Conservation (phyloP, 768 basidiomycete genomes). For the Neoboletus brunneissimus region DNA sequence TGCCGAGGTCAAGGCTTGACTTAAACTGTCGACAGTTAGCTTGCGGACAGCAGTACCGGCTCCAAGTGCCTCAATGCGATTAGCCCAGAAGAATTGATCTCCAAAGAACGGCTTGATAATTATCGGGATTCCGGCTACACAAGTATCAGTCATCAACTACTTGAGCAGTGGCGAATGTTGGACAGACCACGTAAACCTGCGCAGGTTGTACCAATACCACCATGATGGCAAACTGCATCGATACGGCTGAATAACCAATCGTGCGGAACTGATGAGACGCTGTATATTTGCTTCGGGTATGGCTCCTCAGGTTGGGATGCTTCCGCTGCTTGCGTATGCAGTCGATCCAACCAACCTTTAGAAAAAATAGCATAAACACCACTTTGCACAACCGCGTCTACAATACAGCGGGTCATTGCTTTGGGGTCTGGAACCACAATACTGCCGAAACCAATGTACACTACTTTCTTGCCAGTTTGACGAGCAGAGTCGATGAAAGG, state of each 20-base stretch:
- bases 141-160: conserved; percentile 1
- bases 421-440: background rate
- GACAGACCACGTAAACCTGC: conserved; percentile 83
- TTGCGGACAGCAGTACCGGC: conserved; percentile 87
- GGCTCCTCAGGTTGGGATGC: conserved; percentile 51
- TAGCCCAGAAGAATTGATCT: conserved; percentile 97
- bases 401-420: background rate
- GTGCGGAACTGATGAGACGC: conserved; percentile 87
- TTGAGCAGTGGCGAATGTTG: background rate
- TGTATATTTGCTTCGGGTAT: conserved; percentile 75
- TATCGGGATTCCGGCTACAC: conserved; percentile 83
- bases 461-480: background rate
- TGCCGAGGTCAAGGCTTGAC: conserved; percentile 74
- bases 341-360: background rate
- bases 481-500: background rate
- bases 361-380: background rate
- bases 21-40: conserved; percentile 73
- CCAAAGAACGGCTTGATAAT: conserved; percentile 98
- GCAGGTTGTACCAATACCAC: conserved; percentile 94
- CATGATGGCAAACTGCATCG: conserved; percentile 97
- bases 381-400: background rate
- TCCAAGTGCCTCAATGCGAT: conserved; percentile 92
- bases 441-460: background rate
- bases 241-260: conserved; percentile 95
- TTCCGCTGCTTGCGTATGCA: background rate